Conservation (phyloP, 345 rosid species). For the Salix exigua region DNA sequence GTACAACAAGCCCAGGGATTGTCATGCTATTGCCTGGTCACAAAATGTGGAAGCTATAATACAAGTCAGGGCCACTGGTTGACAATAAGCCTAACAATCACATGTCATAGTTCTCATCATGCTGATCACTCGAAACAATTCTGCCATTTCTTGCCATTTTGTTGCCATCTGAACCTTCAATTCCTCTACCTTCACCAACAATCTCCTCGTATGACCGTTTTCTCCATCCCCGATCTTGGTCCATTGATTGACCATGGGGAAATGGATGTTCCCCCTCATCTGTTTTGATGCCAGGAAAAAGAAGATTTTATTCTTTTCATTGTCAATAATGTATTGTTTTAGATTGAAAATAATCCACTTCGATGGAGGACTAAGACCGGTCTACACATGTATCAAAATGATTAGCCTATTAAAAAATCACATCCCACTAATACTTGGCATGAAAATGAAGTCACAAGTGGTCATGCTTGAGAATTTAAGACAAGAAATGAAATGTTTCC, state of each 20-base stretch:
- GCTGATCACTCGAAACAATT: conserved; percentile 13
- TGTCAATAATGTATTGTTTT: conserved; percentile 4
- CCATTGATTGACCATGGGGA: conserved; percentile 32
- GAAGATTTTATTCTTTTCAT: conserved; percentile 18
- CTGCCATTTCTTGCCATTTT: conserved; percentile 23
- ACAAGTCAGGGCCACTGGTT: neutral
- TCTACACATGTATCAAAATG: neutral
- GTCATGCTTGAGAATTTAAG: neutral
- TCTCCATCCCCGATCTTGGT: conserved; percentile 34
- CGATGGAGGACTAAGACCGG: neutral
- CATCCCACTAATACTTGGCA: neutral
- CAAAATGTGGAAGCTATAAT: neutral
- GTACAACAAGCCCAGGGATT: neutral
- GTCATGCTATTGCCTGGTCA: conserved; percentile 11
- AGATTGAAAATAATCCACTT: neutral
- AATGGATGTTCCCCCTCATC: conserved; percentile 34
- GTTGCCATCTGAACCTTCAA: conserved; percentile 30
- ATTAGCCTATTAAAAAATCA: neutral
- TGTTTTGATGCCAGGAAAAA: conserved; percentile 32
- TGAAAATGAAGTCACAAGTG: neutral
- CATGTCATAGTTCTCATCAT: conserved; percentile 8
- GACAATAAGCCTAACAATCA: conserved; percentile 9
- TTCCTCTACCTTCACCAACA: conserved; percentile 27
- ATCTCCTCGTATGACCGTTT: conserved; percentile 29
- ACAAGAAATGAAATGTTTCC: neutral